These are phyloP conservation scores for Colletotrichum navitas DNA, from an alignment of 2,329 filamentous ascomycete genomes.

Conservation along the genomic window DNA sequence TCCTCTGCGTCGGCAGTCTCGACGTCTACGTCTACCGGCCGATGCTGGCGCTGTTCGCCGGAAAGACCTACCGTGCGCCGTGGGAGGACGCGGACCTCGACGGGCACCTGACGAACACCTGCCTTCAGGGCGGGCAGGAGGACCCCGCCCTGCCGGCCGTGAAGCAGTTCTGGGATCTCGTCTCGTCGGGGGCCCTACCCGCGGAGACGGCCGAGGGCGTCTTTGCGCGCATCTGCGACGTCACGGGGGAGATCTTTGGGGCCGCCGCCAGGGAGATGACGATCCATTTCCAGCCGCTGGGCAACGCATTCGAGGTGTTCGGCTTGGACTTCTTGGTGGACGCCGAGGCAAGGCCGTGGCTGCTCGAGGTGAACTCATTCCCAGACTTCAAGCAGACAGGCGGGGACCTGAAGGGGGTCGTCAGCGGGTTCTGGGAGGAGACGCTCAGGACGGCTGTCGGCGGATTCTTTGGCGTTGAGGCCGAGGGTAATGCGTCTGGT, in stretches of 20 bases:
- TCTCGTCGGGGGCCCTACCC: slow-evolving; percentile 44
- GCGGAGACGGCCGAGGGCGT: slow-evolving; percentile 68
- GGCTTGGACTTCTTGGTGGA: slow-evolving; percentile 93
- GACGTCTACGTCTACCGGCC: slow-evolving; percentile 87
- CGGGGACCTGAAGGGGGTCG: slow-evolving; percentile 75
- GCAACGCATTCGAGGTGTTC: slow-evolving; percentile 92
- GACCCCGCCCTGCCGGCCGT: slow-evolving; percentile 70
- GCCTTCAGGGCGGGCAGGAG: slow-evolving; percentile 76
- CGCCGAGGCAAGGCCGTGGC: slow-evolving; percentile 71
- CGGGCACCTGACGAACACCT: slow-evolving; percentile 94
- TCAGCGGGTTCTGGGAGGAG: slow-evolving; percentile 81
- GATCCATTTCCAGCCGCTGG: slow-evolving; percentile 90
- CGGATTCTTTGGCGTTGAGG: slow-evolving; percentile 71
- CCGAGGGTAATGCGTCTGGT: slow-evolving; percentile 38
- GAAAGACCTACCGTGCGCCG: slow-evolving; percentile 77
- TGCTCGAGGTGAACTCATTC: slow-evolving; percentile 95
- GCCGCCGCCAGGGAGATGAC: slow-evolving; percentile 87
- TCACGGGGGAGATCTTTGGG: slow-evolving; percentile 85
- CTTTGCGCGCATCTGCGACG: slow-evolving; percentile 78
- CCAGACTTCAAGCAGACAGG: slow-evolving; percentile 97
- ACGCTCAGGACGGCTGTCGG: slow-evolving; percentile 76
- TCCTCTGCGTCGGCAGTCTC: slow-evolving; percentile 83
- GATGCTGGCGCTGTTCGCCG: slow-evolving; percentile 95
- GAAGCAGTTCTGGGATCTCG: slow-evolving; percentile 79
- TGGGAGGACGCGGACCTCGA: slow-evolving; percentile 68